These are phyloP conservation scores for Hypomontagnella monticulosa DNA, from an alignment of 495 filamentous ascomycete species.

Conservation along the genomic window DNA sequence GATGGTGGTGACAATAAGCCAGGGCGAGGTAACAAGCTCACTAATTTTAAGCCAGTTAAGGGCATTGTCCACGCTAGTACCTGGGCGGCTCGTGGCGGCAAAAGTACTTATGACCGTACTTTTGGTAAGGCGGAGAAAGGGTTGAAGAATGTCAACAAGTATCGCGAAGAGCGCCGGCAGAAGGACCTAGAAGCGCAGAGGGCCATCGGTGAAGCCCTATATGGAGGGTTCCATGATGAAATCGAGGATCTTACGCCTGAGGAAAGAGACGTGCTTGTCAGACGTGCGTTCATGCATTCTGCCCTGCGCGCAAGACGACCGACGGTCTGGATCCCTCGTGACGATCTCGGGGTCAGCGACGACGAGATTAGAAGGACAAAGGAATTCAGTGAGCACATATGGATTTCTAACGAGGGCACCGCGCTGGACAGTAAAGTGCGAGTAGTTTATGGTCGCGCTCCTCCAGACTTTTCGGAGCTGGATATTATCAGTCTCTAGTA, in stretches of 20 bases:
- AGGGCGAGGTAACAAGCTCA: constrained; percentile 35
- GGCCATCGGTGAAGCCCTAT: constrained; percentile 79
- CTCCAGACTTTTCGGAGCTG: constrained; percentile 91
- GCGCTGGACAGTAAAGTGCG: constrained; percentile 83
- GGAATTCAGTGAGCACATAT: constrained; percentile 81
- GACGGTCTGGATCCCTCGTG: constrained; percentile 92
- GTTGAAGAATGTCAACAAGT: constrained; percentile 49
- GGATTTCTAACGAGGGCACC: constrained; percentile 93
- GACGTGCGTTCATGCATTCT: constrained; percentile 89
- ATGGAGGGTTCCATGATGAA: constrained; percentile 86
- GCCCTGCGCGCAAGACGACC: constrained; percentile 87
- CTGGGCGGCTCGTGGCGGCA: constrained; percentile 59
- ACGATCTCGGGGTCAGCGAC: constrained; percentile 89
- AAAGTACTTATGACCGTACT: constrained; percentile 52
- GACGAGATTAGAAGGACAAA: constrained; percentile 86
- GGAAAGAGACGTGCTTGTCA: constrained; percentile 86
- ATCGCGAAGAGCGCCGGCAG: constrained; percentile 52
- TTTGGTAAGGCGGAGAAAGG: constrained; percentile 53
- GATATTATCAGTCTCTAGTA: constrained; percentile 84
- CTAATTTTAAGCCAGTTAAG: constrained; percentile 55
- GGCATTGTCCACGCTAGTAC: constrained; percentile 56
- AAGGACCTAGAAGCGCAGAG: constrained; percentile 74
- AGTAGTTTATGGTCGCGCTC: constrained; percentile 87
- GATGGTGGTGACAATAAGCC: constrained; percentile 27
- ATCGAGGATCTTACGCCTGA: constrained; percentile 94